Base-by-base conservation (phyloP, 441 rosid species). In the Eruca vesicaria region DNA sequence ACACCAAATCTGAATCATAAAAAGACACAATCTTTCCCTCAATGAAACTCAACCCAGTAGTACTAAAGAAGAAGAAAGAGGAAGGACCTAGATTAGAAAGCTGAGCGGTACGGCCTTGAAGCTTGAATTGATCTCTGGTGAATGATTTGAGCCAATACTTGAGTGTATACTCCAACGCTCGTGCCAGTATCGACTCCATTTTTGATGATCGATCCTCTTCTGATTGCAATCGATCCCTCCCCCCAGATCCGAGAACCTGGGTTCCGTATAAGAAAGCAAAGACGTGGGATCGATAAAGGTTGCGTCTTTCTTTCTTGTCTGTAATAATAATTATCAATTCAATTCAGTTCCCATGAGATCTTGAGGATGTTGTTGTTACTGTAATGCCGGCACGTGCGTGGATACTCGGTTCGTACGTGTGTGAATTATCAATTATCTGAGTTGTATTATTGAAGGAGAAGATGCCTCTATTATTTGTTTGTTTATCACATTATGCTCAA, bases 111-210 rank as follows among this genome's bases (percentile, higher is more conserved):
- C 97, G 97, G 75, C 97, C 97, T 66, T 96, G 97, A 77, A 96
- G 86, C 89, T 90, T 90, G 79, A 96, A 88, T 82, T 96, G 99
- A 78, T 96, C 97, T 79, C 98, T 84, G 73, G 99, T 87, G 84
- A 96, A 96, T 23, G 99, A 96, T 68, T 96, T 96, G 81, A 96
- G 98, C 99, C 98, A 96, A 87, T 96, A 93, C 93, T 93, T 96
- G 68, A 96, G 94, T 28, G 98, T 96, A 84, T 96, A 96, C 91
- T 96, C 98, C 80, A 96, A 84, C 11, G 99, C 98, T 9, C 91
- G 89, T 3, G 97, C 98, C 56, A 96, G 77, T 72, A 93, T 89
- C 77, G 98, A 88, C 96, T 96, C 99, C 99, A 96, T 96, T 36
- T 2, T 7, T 3, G 61, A 60, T 32, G 60, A 76, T 63, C 68